Conservation (phyloP, 306 rosid genomes). For the Casuarina equisetifolia region DNA sequence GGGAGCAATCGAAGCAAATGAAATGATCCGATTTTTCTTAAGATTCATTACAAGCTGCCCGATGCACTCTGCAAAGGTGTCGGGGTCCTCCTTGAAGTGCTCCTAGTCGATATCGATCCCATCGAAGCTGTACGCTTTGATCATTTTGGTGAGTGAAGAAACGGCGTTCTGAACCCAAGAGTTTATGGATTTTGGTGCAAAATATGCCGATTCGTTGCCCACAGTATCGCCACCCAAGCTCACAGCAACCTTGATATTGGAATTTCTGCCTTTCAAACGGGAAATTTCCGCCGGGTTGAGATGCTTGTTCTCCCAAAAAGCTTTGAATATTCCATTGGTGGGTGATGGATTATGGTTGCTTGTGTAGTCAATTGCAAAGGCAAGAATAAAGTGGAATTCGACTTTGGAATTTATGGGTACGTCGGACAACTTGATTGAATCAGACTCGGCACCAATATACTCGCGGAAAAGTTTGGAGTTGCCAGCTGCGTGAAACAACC, state of each 20-base stretch:
- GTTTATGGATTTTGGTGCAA: conserved; percentile 58
- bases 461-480: conserved; percentile 54
- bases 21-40: conserved; percentile 41
- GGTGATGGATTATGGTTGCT: conserved; percentile 47
- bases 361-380: conserved; percentile 65
- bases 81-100: conserved; percentile 50
- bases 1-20: conserved; percentile 77
- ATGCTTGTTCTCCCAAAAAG: conserved; percentile 61
- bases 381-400: conserved; percentile 69
- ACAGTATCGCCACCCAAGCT: conserved; percentile 74
- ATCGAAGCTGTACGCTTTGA: conserved; percentile 50
- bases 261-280: conserved; percentile 39
- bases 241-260: conserved; percentile 67
- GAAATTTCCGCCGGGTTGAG: conserved; percentile 65
- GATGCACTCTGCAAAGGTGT: conserved; percentile 63
- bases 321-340: conserved; percentile 63
- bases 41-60: conserved; percentile 58
- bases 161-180: conserved; percentile 80
- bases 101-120: conserved; percentile 81
- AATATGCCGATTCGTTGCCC: conserved; percentile 23
- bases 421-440: conserved; percentile 57
- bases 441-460: conserved; percentile 73
- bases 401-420: conserved; percentile 61
- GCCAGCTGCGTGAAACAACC: not conserved
- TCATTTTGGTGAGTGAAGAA: conserved; percentile 61